Evolutionary conservation across 2,329 filamentous ascomycete genomes (phyloP).

Genomic region (Phialemonium atrogriseum): DNA sequence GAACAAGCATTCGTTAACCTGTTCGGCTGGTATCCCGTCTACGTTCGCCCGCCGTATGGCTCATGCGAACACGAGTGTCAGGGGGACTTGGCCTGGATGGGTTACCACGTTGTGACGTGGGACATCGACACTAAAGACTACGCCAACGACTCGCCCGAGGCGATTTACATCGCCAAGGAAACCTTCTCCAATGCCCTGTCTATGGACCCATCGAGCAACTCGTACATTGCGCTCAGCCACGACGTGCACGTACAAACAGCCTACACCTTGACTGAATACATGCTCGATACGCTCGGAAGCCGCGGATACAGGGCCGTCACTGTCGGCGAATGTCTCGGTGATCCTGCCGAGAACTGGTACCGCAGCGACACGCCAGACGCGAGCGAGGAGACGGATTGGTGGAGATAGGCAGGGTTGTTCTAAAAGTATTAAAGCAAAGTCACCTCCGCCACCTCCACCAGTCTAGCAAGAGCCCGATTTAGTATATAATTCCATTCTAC

Average conservation of each 20-base stretch:
- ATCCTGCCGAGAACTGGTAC: constrained; percentile 45
- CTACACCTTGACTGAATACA: constrained; percentile 24
- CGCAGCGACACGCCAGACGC: too few species aligned
- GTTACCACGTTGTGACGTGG: constrained; percentile 39
- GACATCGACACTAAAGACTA: constrained; percentile 44
- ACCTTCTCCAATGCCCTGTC: constrained; percentile 30
- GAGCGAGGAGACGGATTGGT: too few species aligned
- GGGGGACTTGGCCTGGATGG: constrained; percentile 15
- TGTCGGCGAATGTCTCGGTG: constrained; percentile 49
- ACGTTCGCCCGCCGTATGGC: constrained; percentile 26
- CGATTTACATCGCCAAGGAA: constrained; percentile 34
- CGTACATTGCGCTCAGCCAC: constrained; percentile 37
- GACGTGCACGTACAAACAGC: constrained; percentile 29
- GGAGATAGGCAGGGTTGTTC: too few species aligned
- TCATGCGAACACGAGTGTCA: constrained; percentile 14
- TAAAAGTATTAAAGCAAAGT: too few species aligned
- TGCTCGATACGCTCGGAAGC: constrained; percentile 29
- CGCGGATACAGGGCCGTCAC: constrained; percentile 41
- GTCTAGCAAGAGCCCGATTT: too few species aligned
- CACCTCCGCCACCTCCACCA: too few species aligned
- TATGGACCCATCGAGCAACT: constrained; percentile 13
- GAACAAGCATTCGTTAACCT: constrained; percentile 21
- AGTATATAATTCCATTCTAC: too few species aligned
- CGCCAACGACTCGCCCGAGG: constrained; percentile 26
- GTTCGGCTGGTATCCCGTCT: constrained; percentile 25